Percentiles rank a stretch among this genome's conserved stretches.
Evolutionary conservation across 805 yeast genomes (phyloP).

Genomic region (Wickerhamiella allomyrinae): DNA sequence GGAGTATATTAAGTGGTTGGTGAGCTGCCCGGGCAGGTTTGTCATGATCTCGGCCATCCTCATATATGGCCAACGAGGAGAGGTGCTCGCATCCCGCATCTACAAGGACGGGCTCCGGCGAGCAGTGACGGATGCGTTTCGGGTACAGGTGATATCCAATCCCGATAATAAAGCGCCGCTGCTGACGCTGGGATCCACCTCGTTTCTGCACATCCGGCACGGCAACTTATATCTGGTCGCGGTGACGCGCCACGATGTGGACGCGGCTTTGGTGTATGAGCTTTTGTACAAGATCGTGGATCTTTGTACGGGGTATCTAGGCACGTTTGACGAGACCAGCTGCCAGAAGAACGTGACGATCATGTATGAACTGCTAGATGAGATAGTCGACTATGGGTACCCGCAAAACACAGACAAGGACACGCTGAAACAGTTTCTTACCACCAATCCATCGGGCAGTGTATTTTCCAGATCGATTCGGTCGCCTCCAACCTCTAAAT

Average conservation of each 20-base stretch:
- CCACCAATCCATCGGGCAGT: neutral
- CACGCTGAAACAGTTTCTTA: conserved; percentile 28
- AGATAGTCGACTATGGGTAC: conserved; percentile 62
- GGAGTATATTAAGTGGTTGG: conserved; percentile 30
- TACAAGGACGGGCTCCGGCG: conserved; percentile 64
- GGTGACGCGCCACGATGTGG: conserved; percentile 78
- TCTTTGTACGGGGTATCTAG: conserved; percentile 35
- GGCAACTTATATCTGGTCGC: conserved; percentile 67
- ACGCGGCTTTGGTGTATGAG: conserved; percentile 68
- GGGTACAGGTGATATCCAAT: conserved; percentile 78
- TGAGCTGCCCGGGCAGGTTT: conserved; percentile 4
- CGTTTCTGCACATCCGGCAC: conserved; percentile 62
- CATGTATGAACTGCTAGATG: conserved; percentile 67
- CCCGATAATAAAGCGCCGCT: conserved; percentile 52
- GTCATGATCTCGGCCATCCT: conserved; percentile 74
- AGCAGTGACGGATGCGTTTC: conserved; percentile 71
- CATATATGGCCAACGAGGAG: conserved; percentile 67
- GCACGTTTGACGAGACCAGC: conserved; percentile 32
- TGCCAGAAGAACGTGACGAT: conserved; percentile 52
- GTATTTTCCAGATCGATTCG: neutral
- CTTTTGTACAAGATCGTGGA: conserved; percentile 50
- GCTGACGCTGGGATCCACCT: conserved; percentile 81
- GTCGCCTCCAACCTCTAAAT: neutral
- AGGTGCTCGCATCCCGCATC: conserved; percentile 59
- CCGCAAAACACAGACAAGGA: conserved; percentile 50